phyloP scores from a whole-genome alignment of 2,329 filamentous ascomycete species.

The Fusarium sp. region DNA sequence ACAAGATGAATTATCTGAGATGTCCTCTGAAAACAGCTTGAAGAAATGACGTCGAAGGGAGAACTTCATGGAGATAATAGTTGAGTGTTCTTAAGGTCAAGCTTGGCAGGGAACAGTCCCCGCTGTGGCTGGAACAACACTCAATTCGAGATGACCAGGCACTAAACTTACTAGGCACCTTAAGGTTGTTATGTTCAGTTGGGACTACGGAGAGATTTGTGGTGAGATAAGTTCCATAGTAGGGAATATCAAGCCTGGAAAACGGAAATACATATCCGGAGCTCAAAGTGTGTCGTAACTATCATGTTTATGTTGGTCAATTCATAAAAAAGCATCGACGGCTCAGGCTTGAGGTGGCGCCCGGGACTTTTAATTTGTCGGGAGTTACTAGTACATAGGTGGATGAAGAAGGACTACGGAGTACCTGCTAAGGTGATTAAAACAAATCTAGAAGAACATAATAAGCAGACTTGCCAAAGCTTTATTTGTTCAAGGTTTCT shows the following conservation, averaged over 20 bases:
- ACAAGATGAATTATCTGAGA: not conserved
- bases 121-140: conserved; percentile 16
- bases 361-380: not conserved
- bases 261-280: no score
- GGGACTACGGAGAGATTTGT: not conserved
- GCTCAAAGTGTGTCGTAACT: not conserved
- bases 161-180: not conserved
- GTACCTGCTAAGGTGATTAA: not conserved
- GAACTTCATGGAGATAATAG: not conserved
- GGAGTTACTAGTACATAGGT: not conserved
- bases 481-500: not conserved
- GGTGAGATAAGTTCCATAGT: not conserved
- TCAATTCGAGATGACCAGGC: not conserved
- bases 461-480: not conserved
- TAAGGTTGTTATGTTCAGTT: not conserved
- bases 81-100: not conserved
- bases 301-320: not conserved
- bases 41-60: conserved; percentile 15
- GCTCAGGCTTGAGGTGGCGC: not conserved
- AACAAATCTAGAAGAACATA: not conserved
- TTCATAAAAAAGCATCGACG: not conserved
- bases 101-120: not conserved
- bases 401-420: not conserved
- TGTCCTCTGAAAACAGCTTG: not conserved
- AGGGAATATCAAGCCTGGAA: no score